These are phyloP conservation scores for Gremmenia infestans DNA, from an alignment of 2,329 filamentous ascomycete genomes.

Conservation along the genomic window DNA sequence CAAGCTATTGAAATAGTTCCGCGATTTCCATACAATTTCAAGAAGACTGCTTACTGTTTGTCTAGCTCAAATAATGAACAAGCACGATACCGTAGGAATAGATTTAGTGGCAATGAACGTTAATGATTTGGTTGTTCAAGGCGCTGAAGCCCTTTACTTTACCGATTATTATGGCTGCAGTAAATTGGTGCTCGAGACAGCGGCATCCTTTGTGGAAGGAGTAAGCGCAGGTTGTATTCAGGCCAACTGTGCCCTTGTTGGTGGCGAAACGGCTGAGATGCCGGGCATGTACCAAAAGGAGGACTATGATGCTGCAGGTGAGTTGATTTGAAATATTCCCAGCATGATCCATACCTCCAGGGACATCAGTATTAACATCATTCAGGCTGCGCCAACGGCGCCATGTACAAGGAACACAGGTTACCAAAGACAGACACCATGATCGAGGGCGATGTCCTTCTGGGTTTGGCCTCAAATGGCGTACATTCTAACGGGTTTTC, in stretches of 20 bases:
- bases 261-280: slow-evolving; percentile 98
- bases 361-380: background rate
- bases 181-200: slow-evolving; percentile 71
- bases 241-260: slow-evolving; percentile 85
- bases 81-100: slow-evolving; percentile 92
- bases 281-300: slow-evolving; percentile 80
- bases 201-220: slow-evolving; percentile 83
- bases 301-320: slow-evolving; percentile 78
- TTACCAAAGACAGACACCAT: slow-evolving; percentile 75
- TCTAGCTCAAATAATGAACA: slow-evolving; percentile 72
- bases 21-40: background rate
- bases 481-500: slow-evolving; percentile 97
- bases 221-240: slow-evolving; percentile 83
- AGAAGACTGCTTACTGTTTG: background rate
- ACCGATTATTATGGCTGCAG: slow-evolving; percentile 55
- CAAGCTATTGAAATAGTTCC: background rate
- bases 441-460: slow-evolving; percentile 74
- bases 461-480: slow-evolving; percentile 80
- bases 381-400: slow-evolving; percentile 75
- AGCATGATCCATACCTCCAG: background rate
- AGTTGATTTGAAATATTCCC: background rate
- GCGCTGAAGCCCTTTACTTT: slow-evolving; percentile 49
- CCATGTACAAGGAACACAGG: slow-evolving; percentile 63
- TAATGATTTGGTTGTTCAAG: slow-evolving; percentile 94
- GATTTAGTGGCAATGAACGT: slow-evolving; percentile 98